phyloP scores from a whole-genome alignment of 495 filamentous ascomycete genomes.

The Filosporella fistucella region DNA sequence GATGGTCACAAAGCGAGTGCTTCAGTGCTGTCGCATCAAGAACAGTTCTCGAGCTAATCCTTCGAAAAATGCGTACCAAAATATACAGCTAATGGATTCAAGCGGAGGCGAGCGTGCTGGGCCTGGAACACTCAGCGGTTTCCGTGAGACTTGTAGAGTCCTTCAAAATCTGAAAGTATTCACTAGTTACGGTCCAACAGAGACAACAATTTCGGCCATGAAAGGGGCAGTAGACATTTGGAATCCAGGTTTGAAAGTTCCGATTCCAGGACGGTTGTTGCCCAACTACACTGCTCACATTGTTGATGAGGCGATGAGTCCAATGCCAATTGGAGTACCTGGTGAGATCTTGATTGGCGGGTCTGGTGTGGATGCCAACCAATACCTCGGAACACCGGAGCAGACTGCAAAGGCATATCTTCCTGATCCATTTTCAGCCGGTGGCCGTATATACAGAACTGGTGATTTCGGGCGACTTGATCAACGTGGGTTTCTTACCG shows the following conservation, averaged over 20 bases:
- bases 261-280: constrained; percentile 5
- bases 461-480: constrained; percentile 17
- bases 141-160: too few species aligned
- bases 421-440: constrained; percentile 21
- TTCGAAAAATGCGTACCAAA: too few species aligned
- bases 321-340: constrained; percentile 31
- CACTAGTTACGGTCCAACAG: constrained; percentile 20
- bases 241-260: constrained; percentile 12
- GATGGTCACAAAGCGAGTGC: constrained; percentile 88
- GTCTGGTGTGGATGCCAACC: constrained; percentile 28
- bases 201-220: constrained; percentile 15
- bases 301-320: constrained; percentile 32
- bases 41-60: too few species aligned
- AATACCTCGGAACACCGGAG: constrained; percentile 33
- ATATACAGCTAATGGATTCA: too few species aligned
- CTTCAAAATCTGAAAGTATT: constrained; percentile 2
- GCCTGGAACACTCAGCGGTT: too few species aligned
- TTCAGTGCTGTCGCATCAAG: too few species aligned
- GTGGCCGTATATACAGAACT: constrained; percentile 17
- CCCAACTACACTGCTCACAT: constrained; percentile 38
- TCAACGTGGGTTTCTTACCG: constrained; percentile 26
- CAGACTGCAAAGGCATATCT: constrained; percentile 32
- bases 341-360: constrained; percentile 42
- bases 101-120: too few species aligned
- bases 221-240: background rate